These are phyloP conservation scores for Hirsutella thompsonii DNA, from an alignment of 2,329 filamentous ascomycete species.

Conservation along the genomic window DNA sequence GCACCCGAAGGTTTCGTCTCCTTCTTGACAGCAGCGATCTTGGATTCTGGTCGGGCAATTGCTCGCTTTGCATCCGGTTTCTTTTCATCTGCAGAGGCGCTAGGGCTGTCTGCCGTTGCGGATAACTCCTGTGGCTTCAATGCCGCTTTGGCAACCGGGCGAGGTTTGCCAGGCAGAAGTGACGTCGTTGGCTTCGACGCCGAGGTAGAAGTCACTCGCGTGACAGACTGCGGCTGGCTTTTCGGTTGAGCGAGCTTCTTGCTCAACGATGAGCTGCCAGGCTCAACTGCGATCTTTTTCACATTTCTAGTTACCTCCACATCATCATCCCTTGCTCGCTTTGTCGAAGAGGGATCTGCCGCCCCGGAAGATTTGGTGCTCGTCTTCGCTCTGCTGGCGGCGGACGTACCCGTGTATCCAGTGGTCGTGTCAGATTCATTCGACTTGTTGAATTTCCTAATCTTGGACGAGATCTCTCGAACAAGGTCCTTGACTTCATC, in stretches of 20 bases:
- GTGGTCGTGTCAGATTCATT: conserved; percentile 20
- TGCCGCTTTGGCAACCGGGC: conserved; percentile 27
- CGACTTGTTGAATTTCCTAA: conserved; percentile 25
- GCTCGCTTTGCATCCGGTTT: conserved; percentile 14
- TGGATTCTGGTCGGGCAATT: conserved; percentile 7
- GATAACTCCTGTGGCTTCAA: conserved; percentile 21
- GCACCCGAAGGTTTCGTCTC: conserved; percentile 16
- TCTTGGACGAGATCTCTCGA: conserved; percentile 38
- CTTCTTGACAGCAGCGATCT: conserved; percentile 10
- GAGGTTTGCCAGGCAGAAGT: conserved; percentile 35
- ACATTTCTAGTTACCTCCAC: conserved; percentile 20
- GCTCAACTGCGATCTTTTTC: conserved; percentile 30
- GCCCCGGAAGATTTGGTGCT: conserved; percentile 14
- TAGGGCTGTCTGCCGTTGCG: conserved; percentile 11
- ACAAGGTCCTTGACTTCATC: conserved; percentile 49
- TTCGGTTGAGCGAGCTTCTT: conserved; percentile 26
- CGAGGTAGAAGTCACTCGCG: conserved; percentile 11
- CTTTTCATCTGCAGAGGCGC: conserved; percentile 17
- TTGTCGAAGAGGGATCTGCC: conserved; percentile 15
- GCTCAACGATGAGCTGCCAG: conserved; percentile 21
- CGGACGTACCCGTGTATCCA: conserved; percentile 26
- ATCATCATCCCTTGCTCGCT: conserved; percentile 27
- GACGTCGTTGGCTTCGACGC: conserved; percentile 18
- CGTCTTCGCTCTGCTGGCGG: conserved; percentile 23
- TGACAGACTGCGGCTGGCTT: conserved; percentile 15